Evolutionary conservation across 2,329 filamentous ascomycete genomes (phyloP), one percentile per base, ranked within the genome.

Genomic region (Aureobasidium sp.): DNA sequence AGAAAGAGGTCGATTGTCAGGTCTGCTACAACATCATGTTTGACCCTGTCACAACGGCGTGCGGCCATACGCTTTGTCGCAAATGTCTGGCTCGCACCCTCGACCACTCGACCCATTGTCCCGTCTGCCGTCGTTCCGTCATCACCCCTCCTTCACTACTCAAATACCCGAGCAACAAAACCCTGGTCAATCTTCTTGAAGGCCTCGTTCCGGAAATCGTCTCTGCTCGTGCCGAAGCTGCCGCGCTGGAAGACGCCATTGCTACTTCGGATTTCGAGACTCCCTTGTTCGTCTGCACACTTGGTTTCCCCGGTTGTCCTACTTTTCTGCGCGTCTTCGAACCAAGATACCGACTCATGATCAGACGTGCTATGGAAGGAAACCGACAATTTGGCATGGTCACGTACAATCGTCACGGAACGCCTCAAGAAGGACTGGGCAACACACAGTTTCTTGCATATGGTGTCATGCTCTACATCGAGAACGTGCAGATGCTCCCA

Each of bases 241-340:
- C 84, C 0, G 77, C 78, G 3, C 73, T 78, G 3, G 86, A 89
- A 65, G 82, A 85, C 58, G 77, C 80, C 31, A 76, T 78, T 10
- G 78, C 78, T 1, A 68, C 75, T 29, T 79, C 81, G 4, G 83
- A 84, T 10, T 77, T 84, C 19, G 81, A 85, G 37, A 81, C 86
- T 4, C 83, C 89, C 0, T 76, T 96, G 0, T 96, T 96, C 66
- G 82, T 95, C 33, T 94, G 89, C 73, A 90, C 90, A 0, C 74
- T 95, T 9, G 83, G 89, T 0, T 93, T 94, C 66, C 92, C 92
- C 0, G 79, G 81, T 1, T 90, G 93, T 83, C 90, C 88, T 0
- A 92, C 89, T 0, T 94, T 94, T 66, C 77, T 96, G 3, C 89
- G 95, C 67, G 83, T 96, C n/a, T 96, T 95, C 69, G 92, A 96